These are phyloP conservation scores for Hericium alpestre DNA, from an alignment of 768 basidiomycete genomes.

Conservation along the genomic window DNA sequence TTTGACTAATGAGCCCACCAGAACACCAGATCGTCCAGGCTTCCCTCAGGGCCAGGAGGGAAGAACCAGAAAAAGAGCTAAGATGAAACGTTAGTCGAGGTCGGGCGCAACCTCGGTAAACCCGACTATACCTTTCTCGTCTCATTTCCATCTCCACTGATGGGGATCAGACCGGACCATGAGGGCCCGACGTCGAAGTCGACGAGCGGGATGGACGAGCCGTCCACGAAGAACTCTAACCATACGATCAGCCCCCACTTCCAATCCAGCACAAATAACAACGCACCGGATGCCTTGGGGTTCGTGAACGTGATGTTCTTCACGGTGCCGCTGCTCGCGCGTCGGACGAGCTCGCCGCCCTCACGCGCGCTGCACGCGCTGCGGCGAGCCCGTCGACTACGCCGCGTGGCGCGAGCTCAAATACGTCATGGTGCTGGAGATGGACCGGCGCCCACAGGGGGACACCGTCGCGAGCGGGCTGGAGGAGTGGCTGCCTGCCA, in stretches of 20 bases:
- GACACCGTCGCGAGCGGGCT: constrained; percentile 48
- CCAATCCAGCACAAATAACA: not conserved
- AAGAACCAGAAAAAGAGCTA: constrained; percentile 18
- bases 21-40: constrained; percentile 63
- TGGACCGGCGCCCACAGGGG: constrained; percentile 48
- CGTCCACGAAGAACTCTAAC: constrained; percentile 63
- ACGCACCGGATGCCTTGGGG: constrained; percentile 50
- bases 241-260: not conserved
- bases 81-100: not conserved
- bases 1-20: constrained; percentile 34
- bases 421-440: constrained; percentile 42
- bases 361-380: constrained; percentile 23
- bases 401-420: constrained; percentile 59
- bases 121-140: constrained; percentile 44
- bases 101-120: not conserved
- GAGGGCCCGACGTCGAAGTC: constrained; percentile 67
- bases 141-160: constrained; percentile 48
- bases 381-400: constrained; percentile 40
- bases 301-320: constrained; percentile 66
- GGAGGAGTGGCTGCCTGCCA: constrained; percentile 45
- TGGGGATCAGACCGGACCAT: constrained; percentile 67
- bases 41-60: constrained; percentile 65
- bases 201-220: constrained; percentile 52
- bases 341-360: not conserved
- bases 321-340: constrained; percentile 14